Percentiles rank a stretch among this genome's conserved stretches.
phyloP scores from a whole-genome alignment of 2,329 filamentous ascomycete species.

The Fusarium sp. region DNA sequence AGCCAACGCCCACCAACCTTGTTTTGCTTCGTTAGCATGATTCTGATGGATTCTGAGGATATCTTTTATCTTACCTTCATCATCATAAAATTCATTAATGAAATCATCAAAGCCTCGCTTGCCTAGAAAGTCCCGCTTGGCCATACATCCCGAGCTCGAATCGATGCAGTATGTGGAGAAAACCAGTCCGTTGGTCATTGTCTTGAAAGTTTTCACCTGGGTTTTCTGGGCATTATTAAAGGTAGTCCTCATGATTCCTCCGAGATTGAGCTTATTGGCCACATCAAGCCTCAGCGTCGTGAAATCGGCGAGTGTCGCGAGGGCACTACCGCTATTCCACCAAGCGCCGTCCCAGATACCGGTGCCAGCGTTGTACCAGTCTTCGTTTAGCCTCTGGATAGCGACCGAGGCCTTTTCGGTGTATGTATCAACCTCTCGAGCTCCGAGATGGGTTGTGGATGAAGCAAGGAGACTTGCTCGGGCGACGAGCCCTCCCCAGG shows the following conservation, averaged over 20 bases:
- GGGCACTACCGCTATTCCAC: constrained; percentile 79
- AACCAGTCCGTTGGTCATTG: constrained; percentile 53
- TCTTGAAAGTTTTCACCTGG: constrained; percentile 54
- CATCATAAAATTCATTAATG: constrained; percentile 68
- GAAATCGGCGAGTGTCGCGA: constrained; percentile 72
- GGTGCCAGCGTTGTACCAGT: constrained; percentile 70
- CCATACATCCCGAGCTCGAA: constrained; percentile 44
- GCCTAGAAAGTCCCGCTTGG: constrained; percentile 50
- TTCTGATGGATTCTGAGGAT: too few relatives aligned
- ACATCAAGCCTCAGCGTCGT: constrained; percentile 49
- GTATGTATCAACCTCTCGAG: constrained; percentile 46
- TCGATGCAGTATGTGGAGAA: constrained; percentile 54
- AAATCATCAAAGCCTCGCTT: constrained; percentile 55
- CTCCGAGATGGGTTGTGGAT: constrained; percentile 23
- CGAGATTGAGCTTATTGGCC: constrained; percentile 54
- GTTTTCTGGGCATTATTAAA: constrained; percentile 59
- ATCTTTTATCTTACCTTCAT: constrained; percentile 52
- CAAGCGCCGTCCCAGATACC: constrained; percentile 76
- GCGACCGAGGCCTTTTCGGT: constrained; percentile 49
- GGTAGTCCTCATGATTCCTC: constrained; percentile 58
- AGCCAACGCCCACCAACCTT: constrained; percentile 72
- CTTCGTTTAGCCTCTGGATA: constrained; percentile 61
- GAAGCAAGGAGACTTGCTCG: constrained; percentile 32
- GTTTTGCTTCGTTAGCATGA: neutral
- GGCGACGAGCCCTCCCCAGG: constrained; percentile 40